Evolutionary conservation across 1,284 basidiomycete species (phyloP), one percentile per base, ranked within the genome.

Genomic region (Ustilago xerochloae): DNA sequence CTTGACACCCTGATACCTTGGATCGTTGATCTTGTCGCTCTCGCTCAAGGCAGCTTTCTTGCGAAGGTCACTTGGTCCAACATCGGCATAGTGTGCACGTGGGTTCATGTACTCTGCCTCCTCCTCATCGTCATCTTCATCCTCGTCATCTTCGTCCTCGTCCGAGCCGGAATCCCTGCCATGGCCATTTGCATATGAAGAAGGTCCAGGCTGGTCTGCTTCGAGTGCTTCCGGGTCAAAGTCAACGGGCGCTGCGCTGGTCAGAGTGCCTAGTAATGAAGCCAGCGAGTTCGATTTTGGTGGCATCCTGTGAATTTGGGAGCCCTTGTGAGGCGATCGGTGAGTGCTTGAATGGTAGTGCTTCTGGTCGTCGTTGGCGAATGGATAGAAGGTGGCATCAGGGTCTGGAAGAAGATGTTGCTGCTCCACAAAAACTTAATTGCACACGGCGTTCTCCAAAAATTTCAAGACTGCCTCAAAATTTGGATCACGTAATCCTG

Each of bases 61-160:
- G 20, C 79, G 64, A 66, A 81, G 65, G 36, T 60, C 45, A 59
- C 78, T 79, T 9, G 65, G 32, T 0, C 55, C 77, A 0, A 81
- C 71, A 32, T 79, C 66, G 9, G 76, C 73, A 26, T 80, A 80
- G 55, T 81, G 78, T 6, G 64, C 60, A n/a, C 69, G 53, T 24
- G 78, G 71, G 29, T 74, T 61, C 45, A 57, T 58, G 33, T 54
- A 49, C 10, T 62, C 48, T 16, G 62, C 49, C 15, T 78, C 62
- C 3, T 60, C 62, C 8, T 66, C 62, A 16, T 64, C 53, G 0
- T 49, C 62, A 12, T 69, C 49, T 1, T 59, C 52, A n/a, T n/a
- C n/a, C 1, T 64, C 56, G 12, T 63, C 69, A 10, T 67, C 62
- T 4, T 60, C 55, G 15, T 64, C 60, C 16, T 54, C 50, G 4